Evolutionary conservation across 768 basidiomycete species (phyloP).

Genomic region (Agaricus bisporus): DNA sequence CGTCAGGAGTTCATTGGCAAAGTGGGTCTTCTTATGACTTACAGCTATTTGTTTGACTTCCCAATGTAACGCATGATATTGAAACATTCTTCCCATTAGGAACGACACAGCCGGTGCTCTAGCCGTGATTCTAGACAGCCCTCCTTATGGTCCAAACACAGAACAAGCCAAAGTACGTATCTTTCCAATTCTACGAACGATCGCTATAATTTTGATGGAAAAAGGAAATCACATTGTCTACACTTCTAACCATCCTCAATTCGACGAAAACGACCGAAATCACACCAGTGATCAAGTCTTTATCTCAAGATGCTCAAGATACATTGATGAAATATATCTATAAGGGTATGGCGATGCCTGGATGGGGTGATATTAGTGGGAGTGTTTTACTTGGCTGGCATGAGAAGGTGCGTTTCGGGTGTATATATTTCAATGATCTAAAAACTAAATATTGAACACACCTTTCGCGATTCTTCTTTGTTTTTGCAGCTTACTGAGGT

Average conservation of each 20-base stretch:
- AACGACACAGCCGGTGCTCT: conserved; percentile 75
- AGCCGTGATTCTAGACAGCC: conserved; percentile 59
- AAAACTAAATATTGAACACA: too few species aligned
- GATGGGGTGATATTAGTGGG: conserved; percentile 54
- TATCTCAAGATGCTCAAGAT: conserved; percentile 76
- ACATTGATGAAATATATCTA: conserved; percentile 97
- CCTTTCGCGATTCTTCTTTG: neutral
- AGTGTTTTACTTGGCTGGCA: conserved; percentile 84
- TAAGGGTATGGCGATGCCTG: conserved; percentile 84
- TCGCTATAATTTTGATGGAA: neutral
- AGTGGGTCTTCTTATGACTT: conserved; percentile 37
- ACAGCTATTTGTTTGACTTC: neutral
- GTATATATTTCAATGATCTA: neutral
- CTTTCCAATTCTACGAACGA: neutral
- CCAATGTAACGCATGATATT: neutral
- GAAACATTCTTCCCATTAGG: conserved; percentile 30
- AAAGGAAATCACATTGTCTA: conserved; percentile 67
- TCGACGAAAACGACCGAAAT: conserved; percentile 91
- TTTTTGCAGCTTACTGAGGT: conserved; percentile 75
- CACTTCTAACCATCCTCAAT: conserved; percentile 85
- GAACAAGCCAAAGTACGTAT: conserved; percentile 85
- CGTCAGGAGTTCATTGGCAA: conserved; percentile 69
- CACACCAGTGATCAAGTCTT: conserved; percentile 59
- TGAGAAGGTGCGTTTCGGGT: conserved; percentile 69
- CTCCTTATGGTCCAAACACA: conserved; percentile 84